Base-by-base conservation (phyloP, 768 basidiomycete species). In the Pleurotus cornucopiae region DNA sequence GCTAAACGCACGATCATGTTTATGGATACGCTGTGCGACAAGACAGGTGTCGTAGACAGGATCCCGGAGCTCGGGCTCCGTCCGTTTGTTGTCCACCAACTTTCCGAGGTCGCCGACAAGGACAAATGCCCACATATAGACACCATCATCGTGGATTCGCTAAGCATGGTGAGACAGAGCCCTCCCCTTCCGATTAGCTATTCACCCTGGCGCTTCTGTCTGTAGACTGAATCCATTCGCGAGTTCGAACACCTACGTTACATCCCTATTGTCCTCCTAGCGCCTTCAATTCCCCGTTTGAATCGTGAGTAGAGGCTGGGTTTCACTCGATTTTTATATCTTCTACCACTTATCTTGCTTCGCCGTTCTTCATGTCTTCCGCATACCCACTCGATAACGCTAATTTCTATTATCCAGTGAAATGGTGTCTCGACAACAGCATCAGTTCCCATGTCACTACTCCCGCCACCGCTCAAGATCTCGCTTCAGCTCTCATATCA, bases 391-490 rank as follows among this genome's bases (percentile, higher is more conserved):
- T 43, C 11, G n/a, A 26, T 14, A 2, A 26, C 57, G 3, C 47
- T 58, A 18, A 40, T 41, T 46, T 16, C 14, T 46, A 45, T n/a
- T 40, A 59, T 55, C 4, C 70, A 86, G 93, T 97, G 64, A 96
- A 96, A 81, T 94, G 92, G 88, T 97, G 94, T 68, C 74, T 96
- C 53, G 94, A 97, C 71, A 94, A 96, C 71, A 94, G 94, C 60
- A 96, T 99, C 66, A 91, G 88, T 59, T 90, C 95, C 13, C 94
- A 97, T 66, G 86, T 96, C 62, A 97, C 94, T 1, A 92, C 92
- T 1, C 96, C 96, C 5, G 86, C 93, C 34, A 83, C 85, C 9
- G 80, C 88, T 1, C 89, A 93, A 68, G 96, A 98, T 63, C 84
- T 99, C 11, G 85, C 91, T 0, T 88, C 93, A 26, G 96, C 95